Evolutionary conservation across 2,329 filamentous ascomycete genomes (phyloP), one percentile per base, ranked within the genome.

Genomic region (Aspergillus terreus): DNA sequence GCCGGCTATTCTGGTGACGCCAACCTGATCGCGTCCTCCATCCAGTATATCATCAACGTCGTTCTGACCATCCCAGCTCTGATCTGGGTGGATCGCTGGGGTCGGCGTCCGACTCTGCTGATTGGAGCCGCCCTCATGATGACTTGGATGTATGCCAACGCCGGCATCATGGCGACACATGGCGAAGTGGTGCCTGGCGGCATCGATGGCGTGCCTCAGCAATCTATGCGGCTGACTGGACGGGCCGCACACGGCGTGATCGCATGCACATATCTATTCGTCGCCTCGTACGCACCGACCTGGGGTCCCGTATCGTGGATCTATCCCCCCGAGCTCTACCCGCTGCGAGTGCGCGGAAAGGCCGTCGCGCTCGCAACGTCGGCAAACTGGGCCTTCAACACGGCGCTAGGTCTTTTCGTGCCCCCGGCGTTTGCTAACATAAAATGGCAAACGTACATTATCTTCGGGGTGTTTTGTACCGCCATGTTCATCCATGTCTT

Each of bases 41-140:
- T 89, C 57, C 83, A 88, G 63, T 89, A 88, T 65, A 78, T 91
- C 58, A 89, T 92, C 76, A 92, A 92, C 66, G 87, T 92, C 2
- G 57, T 84, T 47, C 88, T 90, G 83, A 92, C 89, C 0, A 68
- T 92, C 6, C 86, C 87, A 0, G 88, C 88, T 1, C 78, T 92
- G n/a, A 68, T 92, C 42, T 92, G 77, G 73, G 81, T 91, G 60
- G 88, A 94, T 59, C 77, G 79, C 53, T 88, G 85, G 83, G 89
- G 89, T 44, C 87, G 88, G 56, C 87, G 87, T 38, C 76, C 75
- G 4, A 82, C 85, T 3, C 76, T 90, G 25, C 73, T 90, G 15
- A 59, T 83, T 23, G 87, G 86, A 38, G 81, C 85, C 2, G 72
- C 80, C 27, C 71, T 86, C 48, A 89, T 90, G 86, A 64, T 68